These are phyloP conservation scores for Tuber brumale DNA, from an alignment of 495 filamentous ascomycete genomes.

Conservation along the genomic window DNA sequence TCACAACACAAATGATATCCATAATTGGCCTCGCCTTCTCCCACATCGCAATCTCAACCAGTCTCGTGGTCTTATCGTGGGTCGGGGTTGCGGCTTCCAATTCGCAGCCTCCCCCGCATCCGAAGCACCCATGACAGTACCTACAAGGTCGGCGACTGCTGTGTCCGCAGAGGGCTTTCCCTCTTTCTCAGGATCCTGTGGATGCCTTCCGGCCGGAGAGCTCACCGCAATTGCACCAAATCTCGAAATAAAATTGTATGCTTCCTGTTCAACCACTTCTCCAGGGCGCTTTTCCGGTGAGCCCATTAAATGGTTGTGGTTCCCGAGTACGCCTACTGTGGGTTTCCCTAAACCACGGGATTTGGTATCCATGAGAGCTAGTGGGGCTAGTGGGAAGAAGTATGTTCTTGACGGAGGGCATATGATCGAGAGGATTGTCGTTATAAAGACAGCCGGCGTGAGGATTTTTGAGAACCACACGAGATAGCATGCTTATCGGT, in stretches of 20 bases:
- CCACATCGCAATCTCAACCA: constrained; percentile 73
- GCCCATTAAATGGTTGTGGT: constrained; percentile 70
- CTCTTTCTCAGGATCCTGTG: no score
- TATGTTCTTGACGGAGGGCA: constrained; percentile 57
- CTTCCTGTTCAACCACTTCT: constrained; percentile 76
- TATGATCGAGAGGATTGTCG: constrained; percentile 59
- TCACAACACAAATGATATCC: constrained; percentile 64
- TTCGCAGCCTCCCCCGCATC: constrained; percentile 55
- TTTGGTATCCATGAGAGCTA: constrained; percentile 57
- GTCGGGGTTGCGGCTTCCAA: constrained; percentile 45
- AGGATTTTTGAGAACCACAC: no score
- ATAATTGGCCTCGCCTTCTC: constrained; percentile 67
- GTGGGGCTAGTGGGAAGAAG: constrained; percentile 69
- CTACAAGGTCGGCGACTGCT: constrained; percentile 60
- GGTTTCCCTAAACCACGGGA: constrained; percentile 63
- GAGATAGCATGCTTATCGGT: no score
- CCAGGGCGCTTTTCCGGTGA: constrained; percentile 78
- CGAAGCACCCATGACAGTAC: constrained; percentile 50
- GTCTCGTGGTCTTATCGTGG: constrained; percentile 79
- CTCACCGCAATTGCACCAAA: constrained; percentile 69
- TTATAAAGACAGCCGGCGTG: no score
- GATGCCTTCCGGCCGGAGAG: no score
- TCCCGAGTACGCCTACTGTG: constrained; percentile 62
- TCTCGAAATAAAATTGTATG: constrained; percentile 69
- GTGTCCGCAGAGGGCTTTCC: no score